phyloP scores from a whole-genome alignment of 495 filamentous ascomycete species.

The Penicillium soppii region DNA sequence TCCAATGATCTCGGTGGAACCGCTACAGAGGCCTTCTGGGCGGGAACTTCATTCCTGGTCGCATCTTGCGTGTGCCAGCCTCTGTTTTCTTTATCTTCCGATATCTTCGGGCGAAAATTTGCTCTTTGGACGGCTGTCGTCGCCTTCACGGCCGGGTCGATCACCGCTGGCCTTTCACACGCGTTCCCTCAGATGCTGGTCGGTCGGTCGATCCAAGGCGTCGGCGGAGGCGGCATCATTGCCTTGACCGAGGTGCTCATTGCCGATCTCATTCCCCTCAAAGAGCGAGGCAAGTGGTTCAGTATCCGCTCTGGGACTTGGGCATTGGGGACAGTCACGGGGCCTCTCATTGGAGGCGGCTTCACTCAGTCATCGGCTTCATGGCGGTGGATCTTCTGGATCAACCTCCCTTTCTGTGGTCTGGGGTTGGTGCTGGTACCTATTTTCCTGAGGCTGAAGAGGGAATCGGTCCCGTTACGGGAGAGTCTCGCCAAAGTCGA shows the following conservation, averaged over 20 bases:
- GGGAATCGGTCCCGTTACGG: background rate
- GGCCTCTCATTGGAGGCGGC: conserved; percentile 64
- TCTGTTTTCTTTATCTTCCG: too few relatives aligned
- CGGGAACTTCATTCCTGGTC: too few relatives aligned
- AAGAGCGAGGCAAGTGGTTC: conserved; percentile 39
- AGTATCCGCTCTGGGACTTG: conserved; percentile 51
- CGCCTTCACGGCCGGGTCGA: too few relatives aligned
- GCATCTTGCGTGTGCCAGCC: too few relatives aligned
- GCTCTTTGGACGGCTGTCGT: too few relatives aligned
- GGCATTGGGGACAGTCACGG: conserved; percentile 61
- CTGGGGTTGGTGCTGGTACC: conserved; percentile 37
- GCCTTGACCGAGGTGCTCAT: conserved; percentile 62
- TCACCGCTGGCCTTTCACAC: too few relatives aligned
- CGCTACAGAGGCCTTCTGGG: too few relatives aligned
- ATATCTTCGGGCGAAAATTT: too few relatives aligned
- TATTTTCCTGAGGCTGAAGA: conserved; percentile 33
- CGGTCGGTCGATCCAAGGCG: conserved; percentile 69
- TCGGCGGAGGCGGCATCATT: conserved; percentile 68
- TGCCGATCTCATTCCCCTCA: conserved; percentile 59
- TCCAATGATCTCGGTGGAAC: too few relatives aligned
- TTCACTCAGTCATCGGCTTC: conserved; percentile 62
- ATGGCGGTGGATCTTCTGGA: conserved; percentile 51
- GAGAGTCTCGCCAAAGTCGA: conserved; percentile 42
- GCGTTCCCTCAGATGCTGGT: too few relatives aligned
- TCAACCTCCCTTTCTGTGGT: conserved; percentile 52